phyloP scores from a whole-genome alignment of 2,329 filamentous ascomycete species.

The Aciculosporium take region DNA sequence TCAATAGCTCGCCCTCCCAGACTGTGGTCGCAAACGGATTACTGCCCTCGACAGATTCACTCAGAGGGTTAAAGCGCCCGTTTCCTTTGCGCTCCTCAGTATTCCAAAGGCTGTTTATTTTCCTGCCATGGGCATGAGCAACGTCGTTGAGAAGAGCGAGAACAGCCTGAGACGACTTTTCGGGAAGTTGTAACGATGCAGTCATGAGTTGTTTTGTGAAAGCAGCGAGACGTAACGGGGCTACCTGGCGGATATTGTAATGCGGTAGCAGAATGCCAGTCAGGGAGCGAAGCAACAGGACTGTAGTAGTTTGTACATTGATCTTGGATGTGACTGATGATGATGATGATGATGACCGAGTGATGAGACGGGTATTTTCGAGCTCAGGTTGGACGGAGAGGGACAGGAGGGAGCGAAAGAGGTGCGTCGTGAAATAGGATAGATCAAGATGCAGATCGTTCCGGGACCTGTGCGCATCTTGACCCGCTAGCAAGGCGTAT shows the following conservation, averaged over 20 bases:
- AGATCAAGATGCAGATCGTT: constrained; percentile 76
- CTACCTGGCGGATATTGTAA: constrained; percentile 57
- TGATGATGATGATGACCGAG: constrained; percentile 19
- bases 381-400: constrained; percentile 73
- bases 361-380: constrained; percentile 49
- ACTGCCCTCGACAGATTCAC: constrained; percentile 62
- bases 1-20: constrained; percentile 85
- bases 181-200: constrained; percentile 68
- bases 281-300: constrained; percentile 77
- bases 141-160: constrained; percentile 67
- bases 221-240: constrained; percentile 73
- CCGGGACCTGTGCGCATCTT: constrained; percentile 78
- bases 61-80: constrained; percentile 64
- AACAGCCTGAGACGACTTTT: constrained; percentile 73
- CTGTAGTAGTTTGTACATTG: constrained; percentile 89
- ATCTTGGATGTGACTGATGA: constrained; percentile 46
- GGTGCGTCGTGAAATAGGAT: constrained; percentile 86
- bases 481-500: constrained; percentile 87
- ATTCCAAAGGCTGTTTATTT: constrained; percentile 78
- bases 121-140: constrained; percentile 65
- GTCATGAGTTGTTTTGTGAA: constrained; percentile 88
- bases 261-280: constrained; percentile 67
- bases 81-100: constrained; percentile 89
- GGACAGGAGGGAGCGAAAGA: constrained; percentile 73
- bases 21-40: constrained; percentile 84